Percentiles rank a stretch among this genome's conserved stretches.
Evolutionary conservation across 148 eudicot genomes (phyloP).

Genomic region (Dianthus caryophyllus): DNA sequence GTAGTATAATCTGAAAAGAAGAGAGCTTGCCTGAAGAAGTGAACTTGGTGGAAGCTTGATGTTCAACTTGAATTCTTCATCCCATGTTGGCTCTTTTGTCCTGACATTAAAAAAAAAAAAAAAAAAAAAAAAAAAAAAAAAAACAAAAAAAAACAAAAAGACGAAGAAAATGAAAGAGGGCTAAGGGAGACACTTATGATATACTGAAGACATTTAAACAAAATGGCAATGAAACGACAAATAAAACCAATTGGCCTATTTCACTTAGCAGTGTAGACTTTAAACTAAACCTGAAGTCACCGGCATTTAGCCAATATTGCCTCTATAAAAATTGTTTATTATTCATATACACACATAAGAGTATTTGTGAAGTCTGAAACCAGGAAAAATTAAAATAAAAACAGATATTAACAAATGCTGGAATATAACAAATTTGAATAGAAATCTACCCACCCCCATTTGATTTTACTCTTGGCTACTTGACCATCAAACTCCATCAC

Average conservation of each 20-base stretch:
- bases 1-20: not conserved
- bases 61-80: slow-evolving; percentile 72
- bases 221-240: too few relatives aligned
- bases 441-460: slow-evolving; percentile 76
- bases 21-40: slow-evolving; percentile 55
- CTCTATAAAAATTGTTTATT: not conserved
- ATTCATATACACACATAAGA: not conserved
- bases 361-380: not conserved
- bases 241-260: too few relatives aligned
- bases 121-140: too few relatives aligned
- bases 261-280: too few relatives aligned
- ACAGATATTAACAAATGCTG: not conserved
- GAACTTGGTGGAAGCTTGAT: slow-evolving; percentile 51
- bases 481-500: slow-evolving; percentile 76
- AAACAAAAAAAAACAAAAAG: too few relatives aligned
- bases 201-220: too few relatives aligned
- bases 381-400: not conserved
- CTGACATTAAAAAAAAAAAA: slow-evolving; percentile 36
- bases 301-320: not conserved
- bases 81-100: slow-evolving; percentile 91
- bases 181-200: too few relatives aligned
- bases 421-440: slow-evolving; percentile 1
- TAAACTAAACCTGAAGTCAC: not conserved
- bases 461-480: slow-evolving; percentile 72
- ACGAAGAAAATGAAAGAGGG: too few relatives aligned